Base-by-base conservation (phyloP, 2,329 filamentous ascomycete species). In the Exophiala aquamarina region DNA sequence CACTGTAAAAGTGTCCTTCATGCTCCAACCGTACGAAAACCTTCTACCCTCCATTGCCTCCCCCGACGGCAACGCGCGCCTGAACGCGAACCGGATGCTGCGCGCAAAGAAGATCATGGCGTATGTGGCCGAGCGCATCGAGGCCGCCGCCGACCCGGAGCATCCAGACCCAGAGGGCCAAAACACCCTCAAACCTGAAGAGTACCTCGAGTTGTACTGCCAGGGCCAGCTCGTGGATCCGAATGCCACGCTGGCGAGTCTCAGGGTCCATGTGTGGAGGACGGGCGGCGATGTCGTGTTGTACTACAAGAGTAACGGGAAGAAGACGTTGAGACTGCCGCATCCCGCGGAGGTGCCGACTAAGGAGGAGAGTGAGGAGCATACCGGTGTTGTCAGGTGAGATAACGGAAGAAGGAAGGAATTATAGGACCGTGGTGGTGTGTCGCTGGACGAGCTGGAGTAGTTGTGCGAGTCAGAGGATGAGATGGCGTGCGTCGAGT, bases 81-180 rank as follows among this genome's bases (percentile, higher is more conserved):
- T 98, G 41, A 98, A 97, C 65, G 93, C 93, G 9, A 98, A 97
- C 63, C 82, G 92, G 45, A 97, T 98, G 93, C 76, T 98, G 41
- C 82, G 93, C 37, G 89, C 94, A 3, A 92, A 89, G 71, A 98
- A 98, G 74, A 93, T 98, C 17, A 71, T 97, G 48, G 82, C 84
- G 0, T 98, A 98, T 61, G 82, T 98, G 14, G 89, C 90, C 1
- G 93, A 98, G 68, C 81, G 91, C 44, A 92, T 98, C 48, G 92
- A 97, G 59, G 77, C 81, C 6, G 76, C 56, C 10, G 17, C 38
- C 38, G 45, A 50, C 11, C 46, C 42, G 2, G 47, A 49, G n/a
- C 31, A 32, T 10, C 37, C 32, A 3, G 36, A 35, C 14, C n/a
- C 11, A 10, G 21, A 46, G 15, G 20, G 28, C 18, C 23, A 13